These are phyloP conservation scores for Tolypocladium endophyticum DNA, from an alignment of 2,329 filamentous ascomycete genomes.

Conservation along the genomic window DNA sequence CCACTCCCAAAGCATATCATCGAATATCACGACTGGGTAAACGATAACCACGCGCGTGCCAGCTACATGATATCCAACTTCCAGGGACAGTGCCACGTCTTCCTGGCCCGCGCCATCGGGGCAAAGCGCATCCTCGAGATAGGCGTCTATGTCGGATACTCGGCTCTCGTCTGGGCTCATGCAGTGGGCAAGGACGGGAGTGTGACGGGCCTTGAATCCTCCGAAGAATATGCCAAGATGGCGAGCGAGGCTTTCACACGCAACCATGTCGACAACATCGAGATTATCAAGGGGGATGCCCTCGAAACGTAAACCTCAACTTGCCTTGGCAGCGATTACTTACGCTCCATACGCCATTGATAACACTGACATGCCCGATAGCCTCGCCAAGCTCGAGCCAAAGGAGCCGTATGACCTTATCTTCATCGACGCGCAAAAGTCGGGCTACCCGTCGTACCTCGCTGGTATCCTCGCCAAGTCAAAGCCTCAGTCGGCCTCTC, in stretches of 20 bases:
- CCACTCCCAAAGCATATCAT: slow-evolving; percentile 21
- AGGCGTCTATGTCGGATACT: slow-evolving; percentile 31
- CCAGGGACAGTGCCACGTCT: slow-evolving; percentile 21
- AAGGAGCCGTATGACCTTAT: slow-evolving; percentile 35
- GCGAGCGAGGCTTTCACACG: slow-evolving; percentile 25
- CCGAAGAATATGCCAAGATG: slow-evolving; percentile 25
- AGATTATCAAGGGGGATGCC: slow-evolving; percentile 31
- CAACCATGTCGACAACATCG: slow-evolving; percentile 26
- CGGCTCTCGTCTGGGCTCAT: slow-evolving; percentile 28
- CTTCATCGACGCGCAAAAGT: slow-evolving; percentile 40
- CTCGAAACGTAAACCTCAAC: slow-evolving; percentile 25
- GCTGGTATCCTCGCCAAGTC: slow-evolving; percentile 28
- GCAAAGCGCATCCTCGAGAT: slow-evolving; percentile 30
- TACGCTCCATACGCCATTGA: background rate
- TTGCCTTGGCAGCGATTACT: background rate
- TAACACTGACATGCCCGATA: slow-evolving; percentile 4
- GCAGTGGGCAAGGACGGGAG: slow-evolving; percentile 20
- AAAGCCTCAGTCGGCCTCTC: slow-evolving; percentile 15
- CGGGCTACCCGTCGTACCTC: slow-evolving; percentile 34
- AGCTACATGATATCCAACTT: slow-evolving; percentile 24
- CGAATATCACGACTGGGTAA: slow-evolving; percentile 23
- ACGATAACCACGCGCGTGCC: slow-evolving; percentile 10
- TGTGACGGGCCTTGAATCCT: slow-evolving; percentile 29
- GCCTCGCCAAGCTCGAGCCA: slow-evolving; percentile 21
- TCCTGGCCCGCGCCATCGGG: slow-evolving; percentile 23